phyloP scores from a whole-genome alignment of 164 flowering plant species.

The Vitis rotundifolia region DNA sequence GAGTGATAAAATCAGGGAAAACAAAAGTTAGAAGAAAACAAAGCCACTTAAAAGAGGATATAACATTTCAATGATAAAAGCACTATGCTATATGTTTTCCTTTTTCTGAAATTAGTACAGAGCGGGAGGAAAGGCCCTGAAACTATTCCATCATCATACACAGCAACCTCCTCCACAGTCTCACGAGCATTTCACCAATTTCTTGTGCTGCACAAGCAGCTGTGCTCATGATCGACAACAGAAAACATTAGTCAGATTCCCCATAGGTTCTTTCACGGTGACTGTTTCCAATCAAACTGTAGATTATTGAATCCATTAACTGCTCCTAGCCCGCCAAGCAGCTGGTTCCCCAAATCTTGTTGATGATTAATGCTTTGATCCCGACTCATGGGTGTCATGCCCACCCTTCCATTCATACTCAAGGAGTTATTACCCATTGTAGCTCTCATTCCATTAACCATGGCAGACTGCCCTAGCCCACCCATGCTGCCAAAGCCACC shows the following conservation, averaged over 20 bases:
- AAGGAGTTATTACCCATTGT: constrained; percentile 59
- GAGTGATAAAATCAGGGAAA: constrained; percentile 8
- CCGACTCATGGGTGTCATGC: constrained; percentile 48
- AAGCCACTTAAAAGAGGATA: constrained; percentile 13
- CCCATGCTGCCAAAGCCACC: constrained; percentile 54
- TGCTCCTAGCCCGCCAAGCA: constrained; percentile 73
- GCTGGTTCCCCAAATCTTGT: constrained; percentile 70
- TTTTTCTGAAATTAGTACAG: constrained; percentile 48
- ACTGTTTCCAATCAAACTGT: constrained; percentile 85
- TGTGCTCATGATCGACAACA: constrained; percentile 5
- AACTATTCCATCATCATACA: constrained; percentile 6
- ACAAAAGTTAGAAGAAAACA: constrained; percentile 12
- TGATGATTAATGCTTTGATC: constrained; percentile 63
- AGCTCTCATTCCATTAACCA: constrained; percentile 62
- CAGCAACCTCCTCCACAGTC: constrained; percentile 5
- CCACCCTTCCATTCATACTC: constrained; percentile 67
- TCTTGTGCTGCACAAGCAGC: constrained; percentile 36
- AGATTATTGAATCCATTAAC: constrained; percentile 77
- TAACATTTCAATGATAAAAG: constrained; percentile 35
- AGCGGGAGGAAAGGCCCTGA: constrained; percentile 24
- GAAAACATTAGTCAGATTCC: no score
- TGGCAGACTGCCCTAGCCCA: constrained; percentile 53
- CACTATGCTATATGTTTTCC: constrained; percentile 35
- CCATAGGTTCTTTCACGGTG: constrained; percentile 39
- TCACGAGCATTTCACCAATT: constrained; percentile 11